Evolutionary conservation across 129 eudicot genomes (phyloP).

Genomic region (Oenanthe sinensis): DNA sequence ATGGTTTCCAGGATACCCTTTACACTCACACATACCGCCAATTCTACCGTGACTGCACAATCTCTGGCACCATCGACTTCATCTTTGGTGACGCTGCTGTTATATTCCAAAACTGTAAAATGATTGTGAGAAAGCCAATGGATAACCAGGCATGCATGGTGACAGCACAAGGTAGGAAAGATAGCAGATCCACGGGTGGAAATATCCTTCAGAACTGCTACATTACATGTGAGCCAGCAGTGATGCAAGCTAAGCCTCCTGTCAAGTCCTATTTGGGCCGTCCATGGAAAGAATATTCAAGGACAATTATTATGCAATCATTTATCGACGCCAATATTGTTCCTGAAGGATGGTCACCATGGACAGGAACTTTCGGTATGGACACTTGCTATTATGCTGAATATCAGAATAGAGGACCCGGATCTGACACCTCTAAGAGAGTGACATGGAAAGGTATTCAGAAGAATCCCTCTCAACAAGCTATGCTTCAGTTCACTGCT

Average conservation of each 20-base stretch:
- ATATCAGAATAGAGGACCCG: constrained; percentile 35
- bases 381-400: constrained; percentile 34
- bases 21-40: background rate
- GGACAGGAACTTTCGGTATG: constrained; percentile 13
- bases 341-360: background rate
- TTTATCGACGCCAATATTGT: background rate
- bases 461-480: background rate
- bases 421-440: constrained; percentile 16
- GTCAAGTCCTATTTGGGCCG: background rate
- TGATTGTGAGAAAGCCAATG: constrained; percentile 4
- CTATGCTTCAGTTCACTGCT: constrained; percentile 27
- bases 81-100: constrained; percentile 2
- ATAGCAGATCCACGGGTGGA: background rate
- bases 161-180: constrained; percentile 4
- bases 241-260: background rate
- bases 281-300: constrained; percentile 3
- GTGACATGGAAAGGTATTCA: constrained; percentile 26
- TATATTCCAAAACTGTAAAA: background rate
- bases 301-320: background rate
- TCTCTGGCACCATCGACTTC: background rate
- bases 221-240: background rate
- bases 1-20: background rate
- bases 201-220: background rate
- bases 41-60: background rate
- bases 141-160: constrained; percentile 4